Base-by-base conservation (phyloP, 768 basidiomycete genomes). In the Amanita phalloides region DNA sequence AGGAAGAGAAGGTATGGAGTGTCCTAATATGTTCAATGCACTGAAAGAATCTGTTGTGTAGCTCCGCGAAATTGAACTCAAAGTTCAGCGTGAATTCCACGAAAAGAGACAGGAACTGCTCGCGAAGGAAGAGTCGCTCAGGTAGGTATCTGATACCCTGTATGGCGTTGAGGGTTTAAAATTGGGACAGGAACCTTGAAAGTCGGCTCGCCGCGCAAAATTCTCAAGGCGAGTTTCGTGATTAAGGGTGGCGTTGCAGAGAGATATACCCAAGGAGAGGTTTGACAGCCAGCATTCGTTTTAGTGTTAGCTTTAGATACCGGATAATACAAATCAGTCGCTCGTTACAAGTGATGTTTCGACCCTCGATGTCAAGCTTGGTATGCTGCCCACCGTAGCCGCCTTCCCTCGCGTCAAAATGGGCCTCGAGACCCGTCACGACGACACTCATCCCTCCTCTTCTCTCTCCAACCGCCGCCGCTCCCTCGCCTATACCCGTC, bases 51-150 rank as follows among this genome's bases (percentile, higher is more conserved):
- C 54, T 53, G 51, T 55, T 54, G 17, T 49, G 49, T 59, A 90
- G 84, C 77, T 99, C 57, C 91, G 95, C 56, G 96, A 99, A 72
- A 89, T 97, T 67, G 96, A 99, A 68, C 79, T 97, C 68, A 94
- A 92, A 68, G 92, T 97, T 26, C 94, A 97, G 68, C 81, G 96
- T 45, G 96, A 99, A 74, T 91, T 99, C 68, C 90, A 89, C 64
- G 90, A 98, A 75, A 94, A 95, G 73, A 77, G 93, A 62, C 95
- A 98, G 66, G 95, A 98, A 64, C 71, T 98, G 55, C 71, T 96
- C 61, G 96, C 95, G 37, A 96, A 95, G 67, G 95, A 96, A 66
- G 94, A 96, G 67, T 88, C 89, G 41, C 86, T 91, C 61, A 80
- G 87, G 86, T 88, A 55, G 49, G 77, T 54, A 51, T 50, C 50